phyloP scores from a whole-genome alignment of 2,329 filamentous ascomycete species.

The Neonectria coccinea region DNA sequence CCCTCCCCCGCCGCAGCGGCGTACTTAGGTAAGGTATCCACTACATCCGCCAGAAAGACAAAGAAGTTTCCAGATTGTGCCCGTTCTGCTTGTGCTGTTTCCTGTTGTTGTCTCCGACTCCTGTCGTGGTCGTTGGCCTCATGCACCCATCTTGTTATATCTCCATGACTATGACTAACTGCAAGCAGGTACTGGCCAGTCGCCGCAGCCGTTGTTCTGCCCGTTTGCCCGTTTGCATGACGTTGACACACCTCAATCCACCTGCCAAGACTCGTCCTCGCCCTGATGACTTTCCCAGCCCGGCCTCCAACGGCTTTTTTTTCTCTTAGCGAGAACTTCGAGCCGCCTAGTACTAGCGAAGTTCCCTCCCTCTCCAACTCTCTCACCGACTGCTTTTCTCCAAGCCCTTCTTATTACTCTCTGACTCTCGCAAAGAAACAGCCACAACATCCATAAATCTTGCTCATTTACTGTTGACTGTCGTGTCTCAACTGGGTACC shows the following conservation, averaged over 20 bases:
- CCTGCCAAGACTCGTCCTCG: slow-evolving; percentile 29
- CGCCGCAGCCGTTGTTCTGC: neutral
- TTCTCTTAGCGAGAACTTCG: neutral
- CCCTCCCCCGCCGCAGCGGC: slow-evolving; percentile 21
- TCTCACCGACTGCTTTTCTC: neutral
- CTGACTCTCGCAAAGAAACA: too few relatives aligned
- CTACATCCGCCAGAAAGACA: slow-evolving; percentile 30
- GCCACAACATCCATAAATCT: too few relatives aligned
- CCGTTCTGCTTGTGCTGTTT: neutral
- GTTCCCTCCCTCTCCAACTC: neutral
- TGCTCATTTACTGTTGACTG: neutral
- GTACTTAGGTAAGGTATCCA: neutral
- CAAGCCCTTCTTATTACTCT: neutral
- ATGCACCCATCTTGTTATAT: slow-evolving; percentile 3
- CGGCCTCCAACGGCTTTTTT: neutral
- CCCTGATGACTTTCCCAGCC: neutral
- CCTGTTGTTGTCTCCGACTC: neutral
- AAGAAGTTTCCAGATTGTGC: slow-evolving; percentile 38
- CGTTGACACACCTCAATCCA: slow-evolving; percentile 43
- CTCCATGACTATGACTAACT: slow-evolving; percentile 42
- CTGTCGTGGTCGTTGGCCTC: too few relatives aligned
- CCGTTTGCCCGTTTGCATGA: slow-evolving; percentile 41
- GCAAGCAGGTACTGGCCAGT: slow-evolving; percentile 2
- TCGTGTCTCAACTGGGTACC: neutral
- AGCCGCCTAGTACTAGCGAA: neutral